Base-by-base conservation (phyloP, 176 grass and related monocot genomes). In the Hordeum marinum region DNA sequence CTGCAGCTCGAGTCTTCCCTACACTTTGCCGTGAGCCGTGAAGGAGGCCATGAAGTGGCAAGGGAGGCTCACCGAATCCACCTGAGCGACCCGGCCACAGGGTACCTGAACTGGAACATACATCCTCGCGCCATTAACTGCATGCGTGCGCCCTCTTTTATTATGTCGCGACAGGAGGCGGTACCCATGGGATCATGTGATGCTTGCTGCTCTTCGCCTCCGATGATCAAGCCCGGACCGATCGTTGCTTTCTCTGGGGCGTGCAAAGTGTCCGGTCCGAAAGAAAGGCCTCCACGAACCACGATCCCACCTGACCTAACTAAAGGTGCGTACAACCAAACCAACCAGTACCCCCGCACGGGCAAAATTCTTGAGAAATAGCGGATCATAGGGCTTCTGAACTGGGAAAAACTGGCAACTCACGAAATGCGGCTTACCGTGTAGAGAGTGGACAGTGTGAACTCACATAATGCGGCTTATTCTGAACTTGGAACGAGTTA, bases 181-280 rank as follows among this genome's bases (percentile, higher is more conserved):
- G 24, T n/a, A 68, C 82, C 46, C 69, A 68, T 68, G 46, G 14
- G 77, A 90, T 90, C 89, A 90, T 74, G 84, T 87, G 80, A 86
- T 11, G 35, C 14, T 54, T 11, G 35, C 11, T 41, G 12, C 31
- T 59, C 84, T 72, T 83, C 20, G 15, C 15, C 15, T 9, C 71
- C 31, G 46, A 57, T 11, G 59, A 57, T n/a, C 67, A 40, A 40
- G 72, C 68, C 62, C 29, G 63, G 50, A 0, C 46, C 46, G 46
- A 4, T 50, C 15, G 4, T 83, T 86, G 45, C 79, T 7, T 24
- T 81, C 21, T 70, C 48, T 2, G 68, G 82, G 70, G 63, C 72
- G 50, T 64, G 78, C 88, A 77, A 43, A 54, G 27, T 29, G 41
- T 25, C 8, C 5, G 13, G 31, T 62, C 83, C 40, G 5, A 81